Conservation (phyloP, 805 yeast species). For the Debaryomyces castellii region DNA sequence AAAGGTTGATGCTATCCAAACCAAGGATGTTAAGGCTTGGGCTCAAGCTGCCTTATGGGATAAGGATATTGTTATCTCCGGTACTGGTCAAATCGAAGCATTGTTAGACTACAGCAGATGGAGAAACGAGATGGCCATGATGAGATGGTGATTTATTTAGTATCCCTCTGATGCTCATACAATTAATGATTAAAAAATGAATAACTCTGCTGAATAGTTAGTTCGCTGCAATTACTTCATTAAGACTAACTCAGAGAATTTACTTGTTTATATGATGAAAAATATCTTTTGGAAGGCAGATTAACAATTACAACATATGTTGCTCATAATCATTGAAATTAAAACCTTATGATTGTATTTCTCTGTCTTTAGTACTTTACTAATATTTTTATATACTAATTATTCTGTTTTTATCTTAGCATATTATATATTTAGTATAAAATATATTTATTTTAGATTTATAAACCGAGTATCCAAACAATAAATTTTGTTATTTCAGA, state of each 20-base stretch:
- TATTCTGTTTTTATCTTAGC: constrained; percentile 7
- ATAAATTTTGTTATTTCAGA: no score
- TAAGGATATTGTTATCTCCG: constrained; percentile 78
- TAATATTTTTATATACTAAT: constrained; percentile 4
- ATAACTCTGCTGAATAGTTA: neutral
- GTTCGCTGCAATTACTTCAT: constrained; percentile 1
- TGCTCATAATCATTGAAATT: neutral
- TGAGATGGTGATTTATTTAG: constrained; percentile 54
- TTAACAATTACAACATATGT: neutral
- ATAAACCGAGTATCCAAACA: no score
- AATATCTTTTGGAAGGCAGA: constrained; percentile 2
- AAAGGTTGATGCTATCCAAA: constrained; percentile 62
- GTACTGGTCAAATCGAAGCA: constrained; percentile 84
- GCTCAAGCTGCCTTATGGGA: constrained; percentile 78
- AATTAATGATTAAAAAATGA: neutral
- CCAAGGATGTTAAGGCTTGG: constrained; percentile 65
- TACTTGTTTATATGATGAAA: constrained; percentile 4
- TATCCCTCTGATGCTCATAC: neutral
- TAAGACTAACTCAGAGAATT: constrained; percentile 1
- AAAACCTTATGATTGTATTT: constrained; percentile 3
- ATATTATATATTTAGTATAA: constrained; percentile 8
- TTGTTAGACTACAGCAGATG: constrained; percentile 81
- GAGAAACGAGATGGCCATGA: constrained; percentile 86
- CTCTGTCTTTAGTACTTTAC: constrained; percentile 1
- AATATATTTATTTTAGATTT: constrained; percentile 7